phyloP scores from a whole-genome alignment of 768 basidiomycete species.

The Suillus paluster region DNA sequence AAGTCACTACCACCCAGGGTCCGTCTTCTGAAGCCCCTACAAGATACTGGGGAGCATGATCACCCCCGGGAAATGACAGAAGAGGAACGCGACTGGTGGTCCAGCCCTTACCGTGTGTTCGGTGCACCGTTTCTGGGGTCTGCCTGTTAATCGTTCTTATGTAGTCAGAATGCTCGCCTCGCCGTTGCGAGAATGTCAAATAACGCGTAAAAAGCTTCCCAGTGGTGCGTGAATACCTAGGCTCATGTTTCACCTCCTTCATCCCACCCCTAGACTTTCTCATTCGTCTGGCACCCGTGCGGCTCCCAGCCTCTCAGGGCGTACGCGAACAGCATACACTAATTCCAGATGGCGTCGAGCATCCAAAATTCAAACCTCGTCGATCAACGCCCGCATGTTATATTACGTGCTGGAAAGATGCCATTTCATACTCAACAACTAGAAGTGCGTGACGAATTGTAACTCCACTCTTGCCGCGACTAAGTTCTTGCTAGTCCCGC shows the following conservation, averaged over 20 bases:
- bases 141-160: conserved; percentile 7
- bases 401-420: conserved; percentile 61
- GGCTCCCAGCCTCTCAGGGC: conserved; percentile 39
- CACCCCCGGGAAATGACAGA: conserved; percentile 60
- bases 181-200: conserved; percentile 60
- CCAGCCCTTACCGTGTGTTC: conserved; percentile 73
- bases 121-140: conserved; percentile 1
- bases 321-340: conserved; percentile 34
- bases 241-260: conserved; percentile 8
- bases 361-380: conserved; percentile 59
- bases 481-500: conserved; percentile 18
- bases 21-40: conserved; percentile 30
- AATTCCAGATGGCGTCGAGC: conserved; percentile 68
- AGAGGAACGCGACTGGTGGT: conserved; percentile 69
- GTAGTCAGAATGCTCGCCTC: conserved; percentile 74
- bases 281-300: conserved; percentile 58
- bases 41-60: conserved; percentile 34
- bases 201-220: conserved; percentile 58
- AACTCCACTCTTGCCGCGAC: conserved; percentile 7
- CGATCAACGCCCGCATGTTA: conserved; percentile 54
- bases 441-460: conserved; percentile 39
- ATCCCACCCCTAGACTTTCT: conserved; percentile 57
- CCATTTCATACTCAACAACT: conserved; percentile 40
- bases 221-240: conserved; percentile 45
- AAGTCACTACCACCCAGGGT: conserved; percentile 61